Evolutionary conservation across 257 asterid genomes (phyloP).

Genomic region (Solanum phureja): DNA sequence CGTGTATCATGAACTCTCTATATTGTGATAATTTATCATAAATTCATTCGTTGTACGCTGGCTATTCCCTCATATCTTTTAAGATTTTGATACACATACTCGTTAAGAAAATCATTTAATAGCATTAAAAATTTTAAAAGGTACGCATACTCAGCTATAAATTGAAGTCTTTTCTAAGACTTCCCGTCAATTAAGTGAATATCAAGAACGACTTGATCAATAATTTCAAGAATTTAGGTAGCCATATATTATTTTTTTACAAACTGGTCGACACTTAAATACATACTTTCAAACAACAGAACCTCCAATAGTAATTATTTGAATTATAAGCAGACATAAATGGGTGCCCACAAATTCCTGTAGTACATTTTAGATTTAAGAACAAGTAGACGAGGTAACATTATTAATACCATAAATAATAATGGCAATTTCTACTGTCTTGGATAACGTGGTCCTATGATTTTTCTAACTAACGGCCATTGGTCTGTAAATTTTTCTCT

Average conservation of each 20-base stretch:
- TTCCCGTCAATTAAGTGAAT: not conserved
- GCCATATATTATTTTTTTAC: not conserved
- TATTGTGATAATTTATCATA: not conserved
- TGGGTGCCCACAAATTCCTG: not conserved
- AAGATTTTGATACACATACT: no score
- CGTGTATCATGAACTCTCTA: not conserved
- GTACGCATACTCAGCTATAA: not conserved
- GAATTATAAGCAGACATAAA: not conserved
- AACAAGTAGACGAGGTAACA: not conserved
- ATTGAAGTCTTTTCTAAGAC: not conserved
- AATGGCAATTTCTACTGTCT: not conserved
- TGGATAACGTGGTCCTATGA: conserved; percentile 3
- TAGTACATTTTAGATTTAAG: not conserved
- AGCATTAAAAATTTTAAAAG: no score
- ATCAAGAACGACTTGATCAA: not conserved
- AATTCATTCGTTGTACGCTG: not conserved
- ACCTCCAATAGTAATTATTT: not conserved
- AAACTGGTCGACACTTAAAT: not conserved
- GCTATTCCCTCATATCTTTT: no score
- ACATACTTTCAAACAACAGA: not conserved
- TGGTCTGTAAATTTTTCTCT: not conserved
- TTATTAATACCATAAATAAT: not conserved
- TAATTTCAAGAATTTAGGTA: not conserved
- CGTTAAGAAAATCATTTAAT: no score
- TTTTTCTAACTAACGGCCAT: not conserved